Evolutionary conservation across 768 basidiomycete genomes (phyloP).

Genomic region (Tulasnella sp.): DNA sequence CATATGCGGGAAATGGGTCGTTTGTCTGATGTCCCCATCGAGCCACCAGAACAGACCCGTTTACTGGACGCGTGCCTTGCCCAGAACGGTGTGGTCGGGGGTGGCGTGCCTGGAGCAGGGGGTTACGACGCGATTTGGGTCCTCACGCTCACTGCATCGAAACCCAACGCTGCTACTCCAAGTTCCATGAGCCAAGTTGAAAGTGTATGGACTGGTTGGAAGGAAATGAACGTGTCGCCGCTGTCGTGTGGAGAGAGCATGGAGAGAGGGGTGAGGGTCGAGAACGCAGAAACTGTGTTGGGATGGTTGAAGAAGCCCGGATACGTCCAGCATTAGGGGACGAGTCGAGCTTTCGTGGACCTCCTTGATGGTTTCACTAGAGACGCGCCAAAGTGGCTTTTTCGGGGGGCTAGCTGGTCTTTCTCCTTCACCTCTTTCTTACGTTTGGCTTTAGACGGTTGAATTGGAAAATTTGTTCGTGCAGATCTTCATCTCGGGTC

Average conservation of each 20-base stretch:
- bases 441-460: not conserved
- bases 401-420: not conserved
- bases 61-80: conserved; percentile 74
- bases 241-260: conserved; percentile 66
- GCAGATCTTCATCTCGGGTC: not conserved
- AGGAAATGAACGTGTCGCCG: conserved; percentile 63
- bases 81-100: conserved; percentile 83
- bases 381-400: not conserved
- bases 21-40: conserved; percentile 75
- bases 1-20: conserved; percentile 84
- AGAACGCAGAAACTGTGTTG: conserved; percentile 42
- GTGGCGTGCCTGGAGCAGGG: conserved; percentile 96
- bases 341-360: not conserved
- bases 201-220: conserved; percentile 62
- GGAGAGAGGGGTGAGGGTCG: conserved; percentile 61
- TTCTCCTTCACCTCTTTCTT: not conserved
- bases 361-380: not conserved
- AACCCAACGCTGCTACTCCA: conserved; percentile 31
- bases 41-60: conserved; percentile 80
- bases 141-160: conserved; percentile 59
- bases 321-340: not conserved
- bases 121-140: conserved; percentile 98
- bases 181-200: conserved; percentile 59
- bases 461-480: not conserved
- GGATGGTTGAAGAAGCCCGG: not conserved